Evolutionary conservation across 2,329 filamentous ascomycete genomes (phyloP), one percentile per base, ranked within the genome.

Genomic region (Fusarium tricinctum): DNA sequence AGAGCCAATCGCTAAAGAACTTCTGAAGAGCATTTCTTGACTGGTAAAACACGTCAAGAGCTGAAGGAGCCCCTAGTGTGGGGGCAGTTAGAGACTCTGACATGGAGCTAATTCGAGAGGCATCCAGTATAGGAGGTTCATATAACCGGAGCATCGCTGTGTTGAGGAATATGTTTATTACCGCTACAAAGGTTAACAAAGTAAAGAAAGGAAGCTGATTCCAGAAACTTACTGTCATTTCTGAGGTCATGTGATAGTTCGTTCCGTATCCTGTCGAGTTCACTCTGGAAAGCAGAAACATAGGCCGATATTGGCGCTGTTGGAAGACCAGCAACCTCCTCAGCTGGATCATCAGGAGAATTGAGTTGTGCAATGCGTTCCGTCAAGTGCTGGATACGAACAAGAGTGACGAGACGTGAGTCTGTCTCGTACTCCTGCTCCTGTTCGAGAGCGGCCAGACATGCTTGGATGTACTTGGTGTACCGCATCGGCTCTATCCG

Each of bases 401-500:
- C 78, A 0, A 87, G 75, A 13, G 83, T 78, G 1, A 84, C 77
- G 2, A 87, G 76, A 3, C 80, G 77, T 1, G 73, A 58, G 50
- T 89, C 87, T 0, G 81, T 82, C 9, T 83, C 78, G 54, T 79
- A 82, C 54, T 88, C 85, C 8, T 69, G 69, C 0, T 75, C 73
- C 1, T 79, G 72, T 22, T 85, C 79, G 0, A 89, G 74, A 5
- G 83, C 77, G 5, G 75, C 75, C 6, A 87, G 71, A 50, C 85
- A 88, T 52, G 84, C 81, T 13, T 85, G 81, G 2, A 86, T 78
- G 55, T 88, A 88, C 7, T 78, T 77, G 0, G 84, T 84, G 51
- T 83, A 88, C n/a, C 78, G 81, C 75, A 85, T 79, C 0, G 84
- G 76, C 15, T 87, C 83, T 6, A 83, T 78, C 66, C 81, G 78